Percentiles rank a stretch among this genome's conserved stretches.
Conservation (phyloP, 331 rosid genomes). For the Acacia pycnantha region DNA sequence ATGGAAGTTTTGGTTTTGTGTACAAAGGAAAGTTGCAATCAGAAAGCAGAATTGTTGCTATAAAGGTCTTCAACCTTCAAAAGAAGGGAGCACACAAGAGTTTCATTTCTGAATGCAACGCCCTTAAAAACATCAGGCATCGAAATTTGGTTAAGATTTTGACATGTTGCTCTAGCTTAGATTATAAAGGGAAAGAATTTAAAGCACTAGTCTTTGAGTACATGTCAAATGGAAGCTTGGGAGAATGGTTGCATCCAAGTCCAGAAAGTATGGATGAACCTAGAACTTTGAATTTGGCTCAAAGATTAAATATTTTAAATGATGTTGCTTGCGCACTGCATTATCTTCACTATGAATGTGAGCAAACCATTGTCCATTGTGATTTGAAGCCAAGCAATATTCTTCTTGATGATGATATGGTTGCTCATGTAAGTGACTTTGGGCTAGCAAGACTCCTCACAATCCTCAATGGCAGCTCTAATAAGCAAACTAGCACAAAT, state of each 20-base stretch:
- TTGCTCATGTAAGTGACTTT: conserved; percentile 5
- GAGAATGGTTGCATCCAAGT: neutral
- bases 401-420: neutral
- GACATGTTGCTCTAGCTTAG: neutral
- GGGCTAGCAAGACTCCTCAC: neutral
- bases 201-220: neutral
- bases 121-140: neutral
- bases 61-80: neutral
- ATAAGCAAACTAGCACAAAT: neutral
- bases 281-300: neutral
- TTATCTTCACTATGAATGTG: neutral
- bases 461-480: neutral
- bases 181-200: neutral
- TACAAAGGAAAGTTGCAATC: neutral
- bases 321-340: neutral
- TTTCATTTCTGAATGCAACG: neutral
- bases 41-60: neutral
- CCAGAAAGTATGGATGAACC: too few species aligned
- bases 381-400: neutral
- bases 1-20: neutral
- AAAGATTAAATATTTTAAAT: neutral
- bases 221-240: conserved; percentile 13
- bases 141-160: neutral
- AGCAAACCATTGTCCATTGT: neutral
- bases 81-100: neutral